Evolutionary conservation across 2,329 filamentous ascomycete species (phyloP), one percentile per base, ranked within the genome.

Genomic region (Aspergillus fumigatiaffinis): DNA sequence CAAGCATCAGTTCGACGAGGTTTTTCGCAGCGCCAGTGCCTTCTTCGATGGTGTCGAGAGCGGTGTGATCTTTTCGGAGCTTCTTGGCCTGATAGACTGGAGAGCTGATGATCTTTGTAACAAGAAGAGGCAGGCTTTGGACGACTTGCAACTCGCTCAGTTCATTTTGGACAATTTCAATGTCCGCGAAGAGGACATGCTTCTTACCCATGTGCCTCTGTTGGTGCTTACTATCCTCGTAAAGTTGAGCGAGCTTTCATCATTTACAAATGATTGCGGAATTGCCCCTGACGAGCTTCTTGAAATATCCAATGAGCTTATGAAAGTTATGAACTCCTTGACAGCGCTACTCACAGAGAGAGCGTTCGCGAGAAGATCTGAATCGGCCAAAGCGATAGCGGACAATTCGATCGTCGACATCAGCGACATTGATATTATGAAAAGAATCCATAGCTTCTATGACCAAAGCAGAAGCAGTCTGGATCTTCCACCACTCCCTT

Each of bases 31-130:
- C 70, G 94, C 93, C 4, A 96, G 90, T 69, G 88, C 94, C 44
- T 99, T 99, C 76, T 99, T 99, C 65, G 94, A 99, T 70, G 93
- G 93, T 4, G 93, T 97, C 42, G 94, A 99, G 74, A 96, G 92
- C 66, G 89, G 90, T 7, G 80, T 97, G 21, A 96, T 99, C 50
- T 99, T 95, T 80, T 87, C 88, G 50, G 91, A 96, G 69, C 81
- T 96, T 55, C 78, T 91, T 55, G 79, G 84, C 12, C 80, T 94
- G 46, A 78, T 94, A 58, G 74, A 78, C 32, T 76, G 78, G 20
- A 71, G 77, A 50, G 55, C 75, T 26, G 80, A 81, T 1, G 81
- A 86, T 64, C 79, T 84, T n/a, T 77, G 69, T 32, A 68, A 69
- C 35, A 65, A 71, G 3, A 74, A 77, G 4, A 80, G 85, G 55